Percentiles rank a stretch among this genome's conserved stretches.
These are phyloP conservation scores for Gentiana macrophylla DNA, from an alignment of 257 asterid genomes.

Conservation along the genomic window DNA sequence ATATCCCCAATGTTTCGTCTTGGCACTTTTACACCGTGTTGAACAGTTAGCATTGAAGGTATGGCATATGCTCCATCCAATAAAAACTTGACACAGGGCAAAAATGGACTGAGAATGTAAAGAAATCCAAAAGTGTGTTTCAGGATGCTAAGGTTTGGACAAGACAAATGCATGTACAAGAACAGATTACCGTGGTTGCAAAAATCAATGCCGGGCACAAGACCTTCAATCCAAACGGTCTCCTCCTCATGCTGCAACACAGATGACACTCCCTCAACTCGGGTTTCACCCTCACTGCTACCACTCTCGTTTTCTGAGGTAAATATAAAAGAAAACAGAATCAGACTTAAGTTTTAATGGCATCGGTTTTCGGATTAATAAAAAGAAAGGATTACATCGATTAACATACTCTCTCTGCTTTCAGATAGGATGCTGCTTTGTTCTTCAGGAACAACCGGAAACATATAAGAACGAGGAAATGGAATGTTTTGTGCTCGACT, in stretches of 20 bases:
- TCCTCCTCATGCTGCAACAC: slow-evolving; percentile 44
- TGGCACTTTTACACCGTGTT: no score
- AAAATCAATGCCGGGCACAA: slow-evolving; percentile 96
- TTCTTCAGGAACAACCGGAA: slow-evolving; percentile 31
- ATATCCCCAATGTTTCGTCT: no score
- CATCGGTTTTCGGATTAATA: slow-evolving; percentile 19
- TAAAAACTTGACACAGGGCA: background rate
- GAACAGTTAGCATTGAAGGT: no score
- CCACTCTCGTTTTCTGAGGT: slow-evolving; percentile 4
- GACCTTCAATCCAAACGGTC: slow-evolving; percentile 79
- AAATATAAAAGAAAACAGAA: slow-evolving; percentile 3
- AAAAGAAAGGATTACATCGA: slow-evolving; percentile 23
- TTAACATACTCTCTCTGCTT: slow-evolving; percentile 15
- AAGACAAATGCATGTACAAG: background rate
- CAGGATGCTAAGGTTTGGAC: background rate
- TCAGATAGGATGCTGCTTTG: slow-evolving; percentile 15
- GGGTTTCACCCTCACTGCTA: slow-evolving; percentile 15
- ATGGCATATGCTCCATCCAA: no score
- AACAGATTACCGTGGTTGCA: slow-evolving; percentile 85
- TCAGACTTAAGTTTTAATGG: slow-evolving; percentile 4
- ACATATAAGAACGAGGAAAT: slow-evolving; percentile 44
- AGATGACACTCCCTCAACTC: slow-evolving; percentile 31
- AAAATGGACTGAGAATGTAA: background rate
- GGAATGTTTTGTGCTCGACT: slow-evolving; percentile 92
- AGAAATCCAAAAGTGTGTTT: background rate